A percentile compares a stretch with the other conserved stretches of the same genome.
Evolutionary conservation across 2,329 filamentous ascomycete genomes (phyloP).

Genomic region (Elsinoe arachidis): DNA sequence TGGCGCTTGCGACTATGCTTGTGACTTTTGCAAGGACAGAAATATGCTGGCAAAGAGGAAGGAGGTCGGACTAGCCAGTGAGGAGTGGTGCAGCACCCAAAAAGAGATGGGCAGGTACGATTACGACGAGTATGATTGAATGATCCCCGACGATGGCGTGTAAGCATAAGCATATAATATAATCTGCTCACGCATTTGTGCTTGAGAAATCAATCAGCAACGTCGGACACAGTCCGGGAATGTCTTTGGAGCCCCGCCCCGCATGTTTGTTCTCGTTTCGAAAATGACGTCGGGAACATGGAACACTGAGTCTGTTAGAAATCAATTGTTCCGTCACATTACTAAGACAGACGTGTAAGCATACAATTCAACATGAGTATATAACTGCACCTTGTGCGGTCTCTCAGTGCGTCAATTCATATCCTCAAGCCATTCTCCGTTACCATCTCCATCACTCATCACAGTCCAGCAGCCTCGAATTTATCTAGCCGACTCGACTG

Average conservation of each 20-base stretch:
- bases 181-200: no score
- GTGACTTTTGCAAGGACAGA: constrained; percentile 42
- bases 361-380: neutral
- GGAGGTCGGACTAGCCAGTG: constrained; percentile 36
- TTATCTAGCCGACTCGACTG: neutral
- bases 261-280: neutral
- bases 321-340: neutral
- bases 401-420: no score
- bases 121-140: constrained; percentile 25
- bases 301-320: neutral
- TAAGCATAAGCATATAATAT: neutral
- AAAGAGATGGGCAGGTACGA: constrained; percentile 36
- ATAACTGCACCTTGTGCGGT: no score
- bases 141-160: neutral
- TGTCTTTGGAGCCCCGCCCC: neutral
- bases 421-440: no score
- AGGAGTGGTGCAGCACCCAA: constrained; percentile 43
- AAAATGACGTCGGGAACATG: neutral
- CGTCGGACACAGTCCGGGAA: no score
- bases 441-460: no score
- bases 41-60: constrained; percentile 34
- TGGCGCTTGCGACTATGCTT: constrained; percentile 37
- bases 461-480: no score
- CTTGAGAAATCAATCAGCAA: no score
- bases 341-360: neutral